Percentiles rank a stretch among this genome's conserved stretches.
Conservation (phyloP, 495 filamentous ascomycete genomes). For the Trichoderma gamsii region DNA sequence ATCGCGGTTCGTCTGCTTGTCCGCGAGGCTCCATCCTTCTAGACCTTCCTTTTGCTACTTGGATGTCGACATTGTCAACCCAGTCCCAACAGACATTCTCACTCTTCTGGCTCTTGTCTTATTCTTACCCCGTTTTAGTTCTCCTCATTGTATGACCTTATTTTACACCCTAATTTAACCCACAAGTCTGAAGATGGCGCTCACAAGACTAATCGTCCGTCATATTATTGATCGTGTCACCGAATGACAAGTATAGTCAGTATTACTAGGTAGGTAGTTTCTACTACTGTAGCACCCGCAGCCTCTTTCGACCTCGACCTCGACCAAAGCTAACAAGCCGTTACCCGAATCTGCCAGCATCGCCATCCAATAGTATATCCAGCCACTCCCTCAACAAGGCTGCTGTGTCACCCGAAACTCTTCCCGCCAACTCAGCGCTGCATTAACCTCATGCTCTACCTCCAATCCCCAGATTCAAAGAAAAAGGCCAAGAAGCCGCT, state of each 20-base stretch:
- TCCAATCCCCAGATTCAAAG: neutral
- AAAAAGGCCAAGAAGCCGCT: neutral
- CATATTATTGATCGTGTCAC: neutral
- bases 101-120: neutral
- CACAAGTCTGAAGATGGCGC: neutral
- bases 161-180: neutral
- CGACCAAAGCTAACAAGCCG: neutral
- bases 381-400: neutral
- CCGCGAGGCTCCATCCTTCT: no score
- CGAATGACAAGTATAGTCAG: neutral
- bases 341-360: neutral
- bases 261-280: neutral
- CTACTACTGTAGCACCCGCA: neutral
- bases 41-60: no score
- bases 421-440: slow-evolving; percentile 1
- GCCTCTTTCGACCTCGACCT: neutral
- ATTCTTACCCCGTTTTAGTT: neutral
- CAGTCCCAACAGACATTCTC: neutral
- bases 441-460: neutral
- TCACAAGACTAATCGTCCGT: neutral
- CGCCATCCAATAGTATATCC: neutral
- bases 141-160: neutral
- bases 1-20: no score
- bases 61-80: neutral
- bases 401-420: neutral